Conservation (phyloP, 192 early-diverging fungal genomes). For the Chytriomyces sp. region DNA sequence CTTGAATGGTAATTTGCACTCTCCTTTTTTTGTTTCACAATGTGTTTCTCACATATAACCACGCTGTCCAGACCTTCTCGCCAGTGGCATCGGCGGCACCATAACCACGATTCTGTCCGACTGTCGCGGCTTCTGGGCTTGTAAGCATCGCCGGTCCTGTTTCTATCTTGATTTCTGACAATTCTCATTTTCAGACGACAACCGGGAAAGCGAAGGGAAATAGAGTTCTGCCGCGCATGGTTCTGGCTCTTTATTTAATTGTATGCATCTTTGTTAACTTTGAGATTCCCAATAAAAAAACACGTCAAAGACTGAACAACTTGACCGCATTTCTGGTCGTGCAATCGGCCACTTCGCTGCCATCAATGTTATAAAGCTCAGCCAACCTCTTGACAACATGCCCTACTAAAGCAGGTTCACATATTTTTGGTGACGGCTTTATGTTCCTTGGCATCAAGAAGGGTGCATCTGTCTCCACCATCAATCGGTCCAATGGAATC, state of each 20-base stretch:
- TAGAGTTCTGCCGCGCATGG: background rate
- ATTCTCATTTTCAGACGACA: conserved; percentile 10
- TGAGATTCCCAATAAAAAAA: too few species aligned
- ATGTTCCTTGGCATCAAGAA: conserved; percentile 21
- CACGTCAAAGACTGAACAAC: background rate
- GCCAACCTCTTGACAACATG: conserved; percentile 5
- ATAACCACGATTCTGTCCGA: conserved; percentile 56
- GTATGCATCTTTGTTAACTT: too few species aligned
- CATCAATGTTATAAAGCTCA: conserved; percentile 6
- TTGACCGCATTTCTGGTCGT: background rate
- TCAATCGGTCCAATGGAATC: conserved; percentile 78
- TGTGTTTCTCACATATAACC: background rate
- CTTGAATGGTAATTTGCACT: conserved; percentile 42
- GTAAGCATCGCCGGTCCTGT: conserved; percentile 3
- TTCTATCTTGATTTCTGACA: background rate
- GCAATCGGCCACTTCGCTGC: background rate
- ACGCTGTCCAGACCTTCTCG: conserved; percentile 42
- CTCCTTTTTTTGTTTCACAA: background rate
- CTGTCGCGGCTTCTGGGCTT: conserved; percentile 40
- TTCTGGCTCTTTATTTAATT: too few species aligned
- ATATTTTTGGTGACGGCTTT: conserved; percentile 3
- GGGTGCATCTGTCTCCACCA: conserved; percentile 82
- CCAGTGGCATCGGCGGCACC: conserved; percentile 56
- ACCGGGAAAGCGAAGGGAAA: conserved; percentile 9
- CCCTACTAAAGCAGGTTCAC: background rate